Percentiles rank a stretch among this genome's conserved stretches.
Evolutionary conservation across 192 early-diverging fungal genomes (phyloP).

Genomic region (Paraglomus brasilianum): DNA sequence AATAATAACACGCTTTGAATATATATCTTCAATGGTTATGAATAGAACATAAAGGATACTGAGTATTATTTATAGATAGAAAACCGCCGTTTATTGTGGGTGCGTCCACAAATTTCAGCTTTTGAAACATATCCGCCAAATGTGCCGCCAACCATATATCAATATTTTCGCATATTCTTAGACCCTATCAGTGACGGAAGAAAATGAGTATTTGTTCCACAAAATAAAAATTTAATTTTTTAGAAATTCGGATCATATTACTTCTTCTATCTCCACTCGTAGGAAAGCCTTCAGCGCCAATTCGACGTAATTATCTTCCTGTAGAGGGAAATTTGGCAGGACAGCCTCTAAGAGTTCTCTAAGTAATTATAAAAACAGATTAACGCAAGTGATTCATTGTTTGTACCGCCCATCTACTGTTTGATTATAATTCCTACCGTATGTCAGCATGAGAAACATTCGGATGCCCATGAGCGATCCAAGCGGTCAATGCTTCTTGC

Average conservation of each 20-base stretch:
- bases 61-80: background rate
- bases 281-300: background rate
- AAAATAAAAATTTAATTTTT: background rate
- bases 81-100: too few species aligned
- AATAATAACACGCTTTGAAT: background rate
- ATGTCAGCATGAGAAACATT: too few species aligned
- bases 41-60: background rate
- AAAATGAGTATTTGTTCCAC: background rate
- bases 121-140: conserved; percentile 15
- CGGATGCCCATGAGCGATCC: too few species aligned
- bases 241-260: background rate
- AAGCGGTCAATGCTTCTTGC: too few species aligned
- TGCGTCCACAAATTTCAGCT: background rate
- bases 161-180: conserved; percentile 5
- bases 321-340: background rate
- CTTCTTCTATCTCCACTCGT: background rate
- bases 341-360: background rate
- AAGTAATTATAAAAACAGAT: too few species aligned
- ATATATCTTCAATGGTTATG: background rate
- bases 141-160: conserved; percentile 22
- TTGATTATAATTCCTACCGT: too few species aligned
- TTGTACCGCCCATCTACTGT: too few species aligned
- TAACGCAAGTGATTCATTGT: too few species aligned
- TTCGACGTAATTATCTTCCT: background rate
- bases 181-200: background rate